Conservation (phyloP, 2,329 filamentous ascomycete species). For the Xylariomycetidae sp. region DNA sequence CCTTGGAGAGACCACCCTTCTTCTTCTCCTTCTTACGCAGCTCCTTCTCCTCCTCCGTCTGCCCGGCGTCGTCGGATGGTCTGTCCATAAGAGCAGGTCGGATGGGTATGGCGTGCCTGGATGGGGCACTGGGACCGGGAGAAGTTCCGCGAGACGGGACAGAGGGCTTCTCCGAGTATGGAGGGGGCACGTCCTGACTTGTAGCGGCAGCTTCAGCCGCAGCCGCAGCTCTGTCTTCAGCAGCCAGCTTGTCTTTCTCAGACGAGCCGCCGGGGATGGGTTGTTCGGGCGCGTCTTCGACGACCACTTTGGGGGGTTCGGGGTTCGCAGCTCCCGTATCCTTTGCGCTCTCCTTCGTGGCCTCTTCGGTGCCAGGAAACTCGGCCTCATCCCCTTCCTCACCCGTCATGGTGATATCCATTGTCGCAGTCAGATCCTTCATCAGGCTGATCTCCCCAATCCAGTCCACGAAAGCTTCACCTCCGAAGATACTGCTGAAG, state of each 20-base stretch:
- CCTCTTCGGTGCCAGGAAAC: conserved; percentile 53
- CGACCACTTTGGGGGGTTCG: conserved; percentile 18
- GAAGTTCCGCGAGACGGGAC: conserved; percentile 32
- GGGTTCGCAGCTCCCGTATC: conserved; percentile 15
- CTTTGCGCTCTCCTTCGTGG: conserved; percentile 52
- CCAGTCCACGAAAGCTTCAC: conserved; percentile 91
- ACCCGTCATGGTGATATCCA: conserved; percentile 91
- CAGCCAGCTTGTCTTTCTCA: conserved; percentile 13
- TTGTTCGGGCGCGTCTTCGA: conserved; percentile 27
- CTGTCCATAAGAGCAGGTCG: conserved; percentile 86
- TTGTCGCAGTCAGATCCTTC: conserved; percentile 96
- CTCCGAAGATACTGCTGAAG: conserved; percentile 97
- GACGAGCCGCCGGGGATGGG: too few species aligned
- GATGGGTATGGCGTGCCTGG: conserved; percentile 57
- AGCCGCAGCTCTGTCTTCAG: conserved; percentile 24
- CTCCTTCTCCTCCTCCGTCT: conserved; percentile 71
- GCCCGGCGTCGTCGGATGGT: conserved; percentile 69
- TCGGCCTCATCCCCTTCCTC: conserved; percentile 59
- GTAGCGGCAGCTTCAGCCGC: conserved; percentile 20
- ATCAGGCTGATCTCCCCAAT: conserved; percentile 98
- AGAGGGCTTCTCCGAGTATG: conserved; percentile 21
- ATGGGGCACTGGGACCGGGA: conserved; percentile 37
- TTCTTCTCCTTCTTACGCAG: conserved; percentile 76
- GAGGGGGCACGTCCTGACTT: conserved; percentile 11
- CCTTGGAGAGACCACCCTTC: conserved; percentile 79